phyloP scores from a whole-genome alignment of 768 basidiomycete species.

The Collybia sp. region DNA sequence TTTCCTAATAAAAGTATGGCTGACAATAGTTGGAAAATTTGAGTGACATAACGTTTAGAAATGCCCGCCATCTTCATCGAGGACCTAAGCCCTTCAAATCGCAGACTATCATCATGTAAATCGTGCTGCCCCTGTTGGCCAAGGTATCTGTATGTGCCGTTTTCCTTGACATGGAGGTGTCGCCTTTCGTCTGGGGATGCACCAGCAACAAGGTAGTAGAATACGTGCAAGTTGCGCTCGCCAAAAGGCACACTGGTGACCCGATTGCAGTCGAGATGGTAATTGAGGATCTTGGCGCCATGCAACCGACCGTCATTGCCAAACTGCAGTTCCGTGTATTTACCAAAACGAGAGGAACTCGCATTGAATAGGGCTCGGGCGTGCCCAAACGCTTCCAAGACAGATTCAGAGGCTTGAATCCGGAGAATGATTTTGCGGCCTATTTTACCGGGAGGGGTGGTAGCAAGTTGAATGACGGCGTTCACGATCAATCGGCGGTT shows the following conservation, averaged over 20 bases:
- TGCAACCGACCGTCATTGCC: conserved; percentile 83
- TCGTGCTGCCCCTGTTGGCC: conserved; percentile 60
- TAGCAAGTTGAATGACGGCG: conserved; percentile 81
- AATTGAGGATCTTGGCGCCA: conserved; percentile 93
- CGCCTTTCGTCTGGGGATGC: conserved; percentile 84
- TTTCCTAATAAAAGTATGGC: conserved; percentile 97
- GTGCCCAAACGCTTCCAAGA: conserved; percentile 92
- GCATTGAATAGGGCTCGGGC: conserved; percentile 89
- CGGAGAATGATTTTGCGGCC: conserved; percentile 83
- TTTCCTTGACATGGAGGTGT: conserved; percentile 80
- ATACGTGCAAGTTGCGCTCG: conserved; percentile 96
- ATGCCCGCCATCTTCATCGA: conserved; percentile 92
- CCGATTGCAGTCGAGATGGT: conserved; percentile 89
- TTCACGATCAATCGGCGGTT: conserved; percentile 88
- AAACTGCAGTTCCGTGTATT: conserved; percentile 98
- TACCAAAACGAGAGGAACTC: conserved; percentile 95
- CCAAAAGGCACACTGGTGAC: conserved; percentile 86
- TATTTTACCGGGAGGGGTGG: conserved; percentile 88
- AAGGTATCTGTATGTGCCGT: conserved; percentile 81
- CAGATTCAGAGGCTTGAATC: conserved; percentile 90
- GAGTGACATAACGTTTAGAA: conserved; percentile 92
- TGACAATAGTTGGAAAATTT: conserved; percentile 91
- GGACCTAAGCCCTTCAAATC: conserved; percentile 91
- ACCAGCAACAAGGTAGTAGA: conserved; percentile 94
- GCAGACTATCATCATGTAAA: conserved; percentile 72